Evolutionary conservation across 1,284 basidiomycete species (phyloP).

Genomic region (Cutaneotrichosporon sp.): DNA sequence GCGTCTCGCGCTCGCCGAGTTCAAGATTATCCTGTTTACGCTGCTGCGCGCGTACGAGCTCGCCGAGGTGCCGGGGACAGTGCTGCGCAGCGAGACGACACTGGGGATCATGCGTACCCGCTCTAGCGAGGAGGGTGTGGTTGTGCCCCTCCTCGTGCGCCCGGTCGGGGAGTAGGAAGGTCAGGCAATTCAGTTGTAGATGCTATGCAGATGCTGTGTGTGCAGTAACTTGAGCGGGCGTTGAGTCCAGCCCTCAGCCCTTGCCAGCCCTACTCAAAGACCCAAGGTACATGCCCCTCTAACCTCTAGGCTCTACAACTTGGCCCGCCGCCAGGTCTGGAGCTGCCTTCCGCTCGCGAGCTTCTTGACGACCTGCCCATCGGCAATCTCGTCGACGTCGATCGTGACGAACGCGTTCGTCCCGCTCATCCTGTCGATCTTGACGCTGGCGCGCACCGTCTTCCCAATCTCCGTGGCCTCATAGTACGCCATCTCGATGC

Average conservation of each 20-base stretch:
- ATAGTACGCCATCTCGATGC: slow-evolving; percentile 34
- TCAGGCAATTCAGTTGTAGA: background rate
- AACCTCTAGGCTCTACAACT: background rate
- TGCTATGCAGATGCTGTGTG: slow-evolving; percentile 3
- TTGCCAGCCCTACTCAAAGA: no score
- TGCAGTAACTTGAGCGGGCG: no score
- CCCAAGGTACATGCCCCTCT: background rate
- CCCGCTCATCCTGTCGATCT: slow-evolving; percentile 15
- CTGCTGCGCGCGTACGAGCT: slow-evolving; percentile 61
- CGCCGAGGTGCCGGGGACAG: slow-evolving; percentile 54
- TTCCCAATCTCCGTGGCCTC: slow-evolving; percentile 21
- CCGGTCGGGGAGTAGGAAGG: background rate
- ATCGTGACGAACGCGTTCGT: slow-evolving; percentile 11
- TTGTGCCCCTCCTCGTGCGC: slow-evolving; percentile 46
- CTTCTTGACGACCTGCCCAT: background rate
- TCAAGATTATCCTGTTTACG: slow-evolving; percentile 61
- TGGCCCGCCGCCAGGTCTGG: slow-evolving; percentile 31
- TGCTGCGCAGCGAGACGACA: slow-evolving; percentile 35
- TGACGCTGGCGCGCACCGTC: slow-evolving; percentile 12
- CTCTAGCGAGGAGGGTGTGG: slow-evolving; percentile 42
- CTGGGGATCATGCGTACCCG: slow-evolving; percentile 31
- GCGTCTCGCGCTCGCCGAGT: slow-evolving; percentile 65
- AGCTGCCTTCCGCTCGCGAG: slow-evolving; percentile 31
- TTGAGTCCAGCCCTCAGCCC: no score
- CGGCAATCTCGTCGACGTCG: background rate